Base-by-base conservation (phyloP, 768 basidiomycete genomes). In the Nidularia pulvinata region DNA sequence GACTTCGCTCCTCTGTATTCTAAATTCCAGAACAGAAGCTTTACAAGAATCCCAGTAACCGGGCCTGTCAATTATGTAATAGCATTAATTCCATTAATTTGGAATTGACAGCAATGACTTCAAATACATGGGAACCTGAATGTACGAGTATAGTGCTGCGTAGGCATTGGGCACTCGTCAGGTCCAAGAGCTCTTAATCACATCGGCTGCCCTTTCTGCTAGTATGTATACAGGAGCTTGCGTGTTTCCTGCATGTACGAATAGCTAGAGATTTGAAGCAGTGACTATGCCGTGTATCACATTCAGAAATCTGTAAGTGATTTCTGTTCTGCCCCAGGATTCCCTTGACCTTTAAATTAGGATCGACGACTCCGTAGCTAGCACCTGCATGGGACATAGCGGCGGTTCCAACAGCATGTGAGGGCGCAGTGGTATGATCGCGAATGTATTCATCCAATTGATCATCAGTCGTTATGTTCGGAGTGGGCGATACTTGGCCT, bases 321-420 rank as follows among this genome's bases (percentile, higher is more conserved):
- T 19, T 19, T 19, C 19, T 19, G 19, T 19, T 19, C 19, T 19
- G 19, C 19, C 67, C 70, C 2, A 14, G 37, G 2, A 61, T 55
- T 1, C 62, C 61, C 56, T 72, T 71, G 9, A 73, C 66, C 7
- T 36, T 47, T 10, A 75, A 54, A 45, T 69, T 57, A 3, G 69
- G 59, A 53, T 69, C 65, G 3, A 71, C 66, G 13, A 72, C 71
- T 14, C 69, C 71, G 9, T 39, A 50, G n/a, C 35, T 44, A 1
- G 63, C 57, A n/a, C 53, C 50, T 19, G 49, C 50, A 0, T 61
- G 50, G 2, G 66, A 64, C 64, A 71, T 66, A n/a, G 48, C 53
- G 13, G 68, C 65, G 0, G 65, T 65, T 9, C 65, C 59, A n/a
- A 59, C 57, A 14, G 64, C 61, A 55, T 72, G 72, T 33, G 45